These are phyloP conservation scores for Elongisporangium undulatum DNA, from an alignment of 352 stramenopile genomes.

Conservation along the genomic window DNA sequence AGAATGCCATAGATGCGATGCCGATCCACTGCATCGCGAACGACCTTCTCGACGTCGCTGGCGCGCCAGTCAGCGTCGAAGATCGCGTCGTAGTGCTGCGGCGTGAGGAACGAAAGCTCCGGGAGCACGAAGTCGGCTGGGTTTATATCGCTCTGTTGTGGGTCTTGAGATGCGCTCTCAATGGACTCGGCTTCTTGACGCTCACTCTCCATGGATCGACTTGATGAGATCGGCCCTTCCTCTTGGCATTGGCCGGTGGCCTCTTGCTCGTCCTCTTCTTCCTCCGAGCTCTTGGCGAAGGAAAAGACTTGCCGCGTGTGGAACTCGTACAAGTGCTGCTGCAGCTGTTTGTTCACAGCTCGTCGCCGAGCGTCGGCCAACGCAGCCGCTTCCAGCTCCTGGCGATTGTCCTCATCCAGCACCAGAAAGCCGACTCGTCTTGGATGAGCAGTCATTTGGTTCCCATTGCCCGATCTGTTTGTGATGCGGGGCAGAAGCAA, in stretches of 20 bases:
- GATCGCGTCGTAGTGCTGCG: conserved; percentile 28
- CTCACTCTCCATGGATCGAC: neutral
- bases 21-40: conserved; percentile 63
- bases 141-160: conserved; percentile 1
- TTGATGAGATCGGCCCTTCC: neutral
- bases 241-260: neutral
- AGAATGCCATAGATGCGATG: conserved; percentile 45
- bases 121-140: conserved; percentile 23
- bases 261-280: conserved; percentile 9
- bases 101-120: conserved; percentile 18
- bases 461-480: neutral
- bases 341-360: conserved; percentile 28
- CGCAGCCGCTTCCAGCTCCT: neutral
- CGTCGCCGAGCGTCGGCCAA: neutral
- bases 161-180: neutral
- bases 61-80: conserved; percentile 53
- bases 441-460: neutral
- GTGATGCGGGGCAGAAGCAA: neutral
- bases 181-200: neutral
- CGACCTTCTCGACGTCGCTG: conserved; percentile 44
- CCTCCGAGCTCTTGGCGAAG: conserved; percentile 14
- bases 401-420: neutral
- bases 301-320: conserved; percentile 60
- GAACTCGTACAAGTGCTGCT: conserved; percentile 57
- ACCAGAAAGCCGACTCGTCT: neutral